phyloP scores from a whole-genome alignment of 495 filamentous ascomycete genomes.

The Bathelium albidoporum region DNA sequence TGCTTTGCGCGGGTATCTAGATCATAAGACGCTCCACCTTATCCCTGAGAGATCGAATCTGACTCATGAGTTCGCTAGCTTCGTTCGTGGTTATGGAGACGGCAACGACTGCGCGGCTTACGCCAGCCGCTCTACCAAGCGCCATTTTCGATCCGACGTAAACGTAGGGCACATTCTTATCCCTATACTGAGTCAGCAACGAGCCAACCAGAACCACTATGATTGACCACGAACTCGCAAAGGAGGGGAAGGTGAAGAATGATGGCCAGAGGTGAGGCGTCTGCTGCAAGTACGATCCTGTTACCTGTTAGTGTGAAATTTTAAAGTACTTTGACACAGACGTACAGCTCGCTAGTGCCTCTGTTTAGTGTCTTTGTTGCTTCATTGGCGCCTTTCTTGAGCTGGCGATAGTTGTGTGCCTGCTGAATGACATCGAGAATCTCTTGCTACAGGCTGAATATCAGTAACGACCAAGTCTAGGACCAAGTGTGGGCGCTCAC shows the following conservation, averaged over 20 bases:
- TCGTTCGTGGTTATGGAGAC: slow-evolving; percentile 88
- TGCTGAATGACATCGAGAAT: slow-evolving; percentile 85
- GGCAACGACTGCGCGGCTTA: slow-evolving; percentile 76
- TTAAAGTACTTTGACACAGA: not conserved
- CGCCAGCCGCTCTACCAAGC: slow-evolving; percentile 75
- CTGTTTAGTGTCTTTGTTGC: slow-evolving; percentile 81
- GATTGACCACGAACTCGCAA: slow-evolving; percentile 39
- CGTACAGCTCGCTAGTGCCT: slow-evolving; percentile 66
- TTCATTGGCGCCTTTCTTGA: slow-evolving; percentile 76
- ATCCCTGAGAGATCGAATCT: slow-evolving; percentile 79
- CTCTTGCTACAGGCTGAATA: slow-evolving; percentile 54
- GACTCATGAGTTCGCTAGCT: slow-evolving; percentile 70
- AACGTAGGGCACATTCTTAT: slow-evolving; percentile 53
- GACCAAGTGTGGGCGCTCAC: not conserved
- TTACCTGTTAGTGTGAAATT: not conserved
- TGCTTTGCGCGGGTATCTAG: slow-evolving; percentile 34
- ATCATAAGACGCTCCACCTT: slow-evolving; percentile 97
- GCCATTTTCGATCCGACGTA: slow-evolving; percentile 61
- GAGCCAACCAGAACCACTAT: not conserved
- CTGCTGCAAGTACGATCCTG: slow-evolving; percentile 69
- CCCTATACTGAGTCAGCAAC: not conserved
- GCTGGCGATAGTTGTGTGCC: slow-evolving; percentile 68
- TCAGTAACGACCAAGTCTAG: not conserved
- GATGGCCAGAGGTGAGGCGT: slow-evolving; percentile 77
- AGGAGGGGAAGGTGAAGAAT: slow-evolving; percentile 86